Evolutionary conservation across 768 basidiomycete genomes (phyloP).

Genomic region (Astraeus odoratus): DNA sequence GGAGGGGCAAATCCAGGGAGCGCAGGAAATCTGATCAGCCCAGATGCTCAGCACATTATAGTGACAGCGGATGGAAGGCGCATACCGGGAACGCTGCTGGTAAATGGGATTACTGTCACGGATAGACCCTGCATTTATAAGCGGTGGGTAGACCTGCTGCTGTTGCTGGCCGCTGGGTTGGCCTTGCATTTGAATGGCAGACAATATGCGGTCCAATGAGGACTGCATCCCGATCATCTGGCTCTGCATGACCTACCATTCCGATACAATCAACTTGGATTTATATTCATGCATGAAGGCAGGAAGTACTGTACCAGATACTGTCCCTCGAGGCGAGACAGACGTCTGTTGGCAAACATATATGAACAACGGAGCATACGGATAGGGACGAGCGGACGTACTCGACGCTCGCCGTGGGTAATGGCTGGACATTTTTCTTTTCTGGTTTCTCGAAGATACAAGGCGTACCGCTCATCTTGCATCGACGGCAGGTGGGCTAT

Average conservation of each 20-base stretch:
- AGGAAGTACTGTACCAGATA: slow-evolving; percentile 51
- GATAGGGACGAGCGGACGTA: slow-evolving; percentile 30
- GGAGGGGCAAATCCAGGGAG: slow-evolving; percentile 90
- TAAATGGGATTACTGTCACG: slow-evolving; percentile 24
- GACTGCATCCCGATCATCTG: slow-evolving; percentile 95
- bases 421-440: slow-evolving; percentile 63
- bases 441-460: slow-evolving; percentile 91
- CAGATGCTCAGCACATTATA: slow-evolving; percentile 18
- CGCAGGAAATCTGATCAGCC: slow-evolving; percentile 67
- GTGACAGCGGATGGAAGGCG: slow-evolving; percentile 25
- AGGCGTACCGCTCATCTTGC: slow-evolving; percentile 71
- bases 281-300: neutral
- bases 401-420: slow-evolving; percentile 68
- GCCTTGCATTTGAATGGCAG: slow-evolving; percentile 46
- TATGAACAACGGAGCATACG: slow-evolving; percentile 11
- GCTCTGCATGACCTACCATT: slow-evolving; percentile 74
- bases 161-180: slow-evolving; percentile 27
- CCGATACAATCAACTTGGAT: neutral
- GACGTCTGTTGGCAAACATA: slow-evolving; percentile 44
- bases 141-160: slow-evolving; percentile 12
- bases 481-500: slow-evolving; percentile 85
- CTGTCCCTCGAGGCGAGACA: slow-evolving; percentile 80
- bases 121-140: slow-evolving; percentile 13
- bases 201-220: slow-evolving; percentile 75
- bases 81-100: slow-evolving; percentile 26